Conservation (phyloP, 345 rosid genomes). For the Populus ilicifolia region DNA sequence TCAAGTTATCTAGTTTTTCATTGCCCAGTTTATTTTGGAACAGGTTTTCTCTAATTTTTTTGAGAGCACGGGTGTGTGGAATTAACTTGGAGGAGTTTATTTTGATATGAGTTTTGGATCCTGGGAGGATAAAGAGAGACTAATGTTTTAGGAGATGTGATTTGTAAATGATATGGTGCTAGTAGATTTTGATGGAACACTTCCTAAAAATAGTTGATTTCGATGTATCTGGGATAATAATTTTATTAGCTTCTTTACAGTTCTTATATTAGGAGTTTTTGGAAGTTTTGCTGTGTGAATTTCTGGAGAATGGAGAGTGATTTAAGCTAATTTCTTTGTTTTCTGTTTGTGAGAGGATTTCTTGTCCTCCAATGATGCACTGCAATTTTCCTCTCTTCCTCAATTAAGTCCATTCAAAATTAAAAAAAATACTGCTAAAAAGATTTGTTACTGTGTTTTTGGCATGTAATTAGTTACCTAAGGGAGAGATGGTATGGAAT, state of each 20-base stretch:
- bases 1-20: neutral
- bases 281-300: neutral
- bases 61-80: neutral
- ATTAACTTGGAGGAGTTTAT: neutral
- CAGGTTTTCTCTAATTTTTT: neutral
- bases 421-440: neutral
- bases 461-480: neutral
- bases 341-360: neutral
- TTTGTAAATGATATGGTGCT: neutral
- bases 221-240: neutral
- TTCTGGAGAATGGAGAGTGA: neutral
- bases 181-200: neutral
- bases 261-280: neutral
- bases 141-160: neutral
- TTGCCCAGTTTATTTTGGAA: neutral
- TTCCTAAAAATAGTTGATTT: neutral
- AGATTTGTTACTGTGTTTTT: neutral
- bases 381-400: neutral
- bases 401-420: neutral
- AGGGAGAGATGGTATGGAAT: neutral
- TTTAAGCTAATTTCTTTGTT: too few relatives aligned
- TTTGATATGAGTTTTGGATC: neutral
- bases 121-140: neutral
- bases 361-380: neutral
- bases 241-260: neutral